Evolutionary conservation across 2,329 filamentous ascomycete species (phyloP).

Genomic region (Lachnellula occidentalis): DNA sequence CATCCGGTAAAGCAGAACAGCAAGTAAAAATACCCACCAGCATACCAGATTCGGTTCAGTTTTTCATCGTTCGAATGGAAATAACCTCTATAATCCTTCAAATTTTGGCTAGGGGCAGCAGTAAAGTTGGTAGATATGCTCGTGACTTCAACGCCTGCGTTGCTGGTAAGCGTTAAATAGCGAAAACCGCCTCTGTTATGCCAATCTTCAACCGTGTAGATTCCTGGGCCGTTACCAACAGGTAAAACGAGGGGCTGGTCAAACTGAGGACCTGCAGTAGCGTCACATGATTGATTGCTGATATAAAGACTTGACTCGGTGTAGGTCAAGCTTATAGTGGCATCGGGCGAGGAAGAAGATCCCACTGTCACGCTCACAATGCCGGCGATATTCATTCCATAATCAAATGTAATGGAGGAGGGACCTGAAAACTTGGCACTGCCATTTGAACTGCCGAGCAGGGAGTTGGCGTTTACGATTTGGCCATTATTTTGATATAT

Average conservation of each 20-base stretch:
- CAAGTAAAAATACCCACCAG: constrained; percentile 31
- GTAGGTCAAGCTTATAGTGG: constrained; percentile 36
- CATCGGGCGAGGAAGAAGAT: constrained; percentile 20
- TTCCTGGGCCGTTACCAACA: constrained; percentile 30
- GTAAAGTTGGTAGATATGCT: constrained; percentile 31
- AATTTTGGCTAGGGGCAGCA: constrained; percentile 35
- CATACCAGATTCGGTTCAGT: constrained; percentile 35
- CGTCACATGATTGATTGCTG: constrained; percentile 40
- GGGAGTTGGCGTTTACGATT: constrained; percentile 21
- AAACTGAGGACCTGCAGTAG: constrained; percentile 40
- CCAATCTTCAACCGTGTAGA: constrained; percentile 37
- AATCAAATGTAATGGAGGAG: constrained; percentile 36
- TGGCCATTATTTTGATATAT: constrained; percentile 30
- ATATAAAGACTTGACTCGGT: constrained; percentile 42
- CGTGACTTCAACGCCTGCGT: constrained; percentile 27
- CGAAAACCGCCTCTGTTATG: constrained; percentile 46
- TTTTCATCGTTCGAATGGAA: constrained; percentile 31
- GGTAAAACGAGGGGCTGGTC: constrained; percentile 46
- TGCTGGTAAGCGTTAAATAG: constrained; percentile 43
- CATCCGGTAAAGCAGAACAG: background rate
- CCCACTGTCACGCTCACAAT: constrained; percentile 33
- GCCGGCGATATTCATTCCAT: constrained; percentile 36
- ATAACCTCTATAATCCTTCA: constrained; percentile 28
- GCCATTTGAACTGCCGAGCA: constrained; percentile 3
- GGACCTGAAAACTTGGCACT: constrained; percentile 20